These are phyloP conservation scores for Solanum neorickii DNA, from an alignment of 257 asterid genomes.

Conservation along the genomic window DNA sequence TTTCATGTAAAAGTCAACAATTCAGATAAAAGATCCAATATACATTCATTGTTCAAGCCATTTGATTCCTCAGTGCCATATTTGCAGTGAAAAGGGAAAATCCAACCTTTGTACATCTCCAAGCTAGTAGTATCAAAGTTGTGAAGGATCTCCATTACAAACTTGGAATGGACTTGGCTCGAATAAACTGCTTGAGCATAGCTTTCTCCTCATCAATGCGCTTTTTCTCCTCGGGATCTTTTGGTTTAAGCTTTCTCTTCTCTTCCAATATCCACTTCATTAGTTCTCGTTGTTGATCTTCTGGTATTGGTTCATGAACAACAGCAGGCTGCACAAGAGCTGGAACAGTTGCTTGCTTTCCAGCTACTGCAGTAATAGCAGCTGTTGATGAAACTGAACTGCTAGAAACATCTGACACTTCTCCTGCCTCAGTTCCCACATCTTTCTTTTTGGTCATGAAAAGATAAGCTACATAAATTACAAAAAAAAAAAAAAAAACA, in stretches of 20 bases:
- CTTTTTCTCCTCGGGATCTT: background rate
- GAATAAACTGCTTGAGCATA: background rate
- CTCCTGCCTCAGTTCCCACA: background rate
- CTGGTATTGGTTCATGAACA: background rate
- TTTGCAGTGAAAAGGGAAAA: background rate
- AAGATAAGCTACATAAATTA: background rate
- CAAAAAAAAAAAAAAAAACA: background rate
- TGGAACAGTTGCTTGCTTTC: background rate
- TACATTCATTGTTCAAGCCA: background rate
- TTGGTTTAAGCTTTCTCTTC: background rate
- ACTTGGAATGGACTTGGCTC: background rate
- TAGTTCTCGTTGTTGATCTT: background rate
- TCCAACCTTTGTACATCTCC: background rate
- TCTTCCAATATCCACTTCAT: background rate
- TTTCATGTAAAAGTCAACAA: background rate
- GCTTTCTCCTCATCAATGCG: constrained; percentile 1
- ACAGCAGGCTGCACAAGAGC: background rate
- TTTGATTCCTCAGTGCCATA: background rate
- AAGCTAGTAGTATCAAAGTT: background rate
- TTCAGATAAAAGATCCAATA: background rate
- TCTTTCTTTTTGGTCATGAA: background rate
- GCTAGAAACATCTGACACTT: background rate
- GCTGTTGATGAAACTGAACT: background rate
- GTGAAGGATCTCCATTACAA: background rate
- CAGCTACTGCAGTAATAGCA: background rate